Percentiles rank a stretch among this genome's conserved stretches.
Evolutionary conservation across 495 filamentous ascomycete species (phyloP).

Genomic region (Penicillium simplicissimum): DNA sequence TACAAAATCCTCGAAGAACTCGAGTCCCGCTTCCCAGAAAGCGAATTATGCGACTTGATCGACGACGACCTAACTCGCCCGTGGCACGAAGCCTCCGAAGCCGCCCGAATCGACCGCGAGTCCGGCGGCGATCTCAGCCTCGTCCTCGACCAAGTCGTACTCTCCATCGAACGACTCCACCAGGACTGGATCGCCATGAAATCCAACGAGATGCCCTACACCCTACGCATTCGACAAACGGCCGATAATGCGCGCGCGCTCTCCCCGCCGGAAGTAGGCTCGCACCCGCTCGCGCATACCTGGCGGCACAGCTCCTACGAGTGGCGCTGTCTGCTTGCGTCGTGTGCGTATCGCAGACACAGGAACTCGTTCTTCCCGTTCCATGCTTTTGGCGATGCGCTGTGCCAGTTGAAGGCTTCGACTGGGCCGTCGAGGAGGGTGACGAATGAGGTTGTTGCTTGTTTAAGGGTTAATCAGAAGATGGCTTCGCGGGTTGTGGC

Average conservation of each 20-base stretch:
- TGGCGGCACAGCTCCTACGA: slow-evolving; percentile 44
- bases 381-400: slow-evolving; percentile 62
- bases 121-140: slow-evolving; percentile 27
- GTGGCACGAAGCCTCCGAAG: slow-evolving; percentile 37
- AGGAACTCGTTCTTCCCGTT: slow-evolving; percentile 53
- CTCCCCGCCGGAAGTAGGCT: slow-evolving; percentile 29
- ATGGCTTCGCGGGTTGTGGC: slow-evolving; percentile 29
- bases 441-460: slow-evolving; percentile 31
- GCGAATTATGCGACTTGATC: slow-evolving; percentile 13
- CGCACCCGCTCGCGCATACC: slow-evolving; percentile 44
- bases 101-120: slow-evolving; percentile 29
- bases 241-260: slow-evolving; percentile 27
- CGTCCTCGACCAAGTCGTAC: slow-evolving; percentile 24
- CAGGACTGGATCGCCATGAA: slow-evolving; percentile 24
- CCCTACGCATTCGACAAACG: slow-evolving; percentile 24
- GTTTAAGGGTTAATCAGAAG: slow-evolving; percentile 39
- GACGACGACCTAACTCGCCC: slow-evolving; percentile 54
- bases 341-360: slow-evolving; percentile 53
- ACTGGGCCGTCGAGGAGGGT: slow-evolving; percentile 28
- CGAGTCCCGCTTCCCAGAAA: slow-evolving; percentile 38
- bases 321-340: slow-evolving; percentile 59
- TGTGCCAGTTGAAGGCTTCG: slow-evolving; percentile 63
- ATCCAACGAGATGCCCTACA: slow-evolving; percentile 3
- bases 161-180: slow-evolving; percentile 17
- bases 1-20: slow-evolving; percentile 51